Evolutionary conservation across 139 green algal genomes (phyloP).

Genomic region (Chlorella vulgaris): DNA sequence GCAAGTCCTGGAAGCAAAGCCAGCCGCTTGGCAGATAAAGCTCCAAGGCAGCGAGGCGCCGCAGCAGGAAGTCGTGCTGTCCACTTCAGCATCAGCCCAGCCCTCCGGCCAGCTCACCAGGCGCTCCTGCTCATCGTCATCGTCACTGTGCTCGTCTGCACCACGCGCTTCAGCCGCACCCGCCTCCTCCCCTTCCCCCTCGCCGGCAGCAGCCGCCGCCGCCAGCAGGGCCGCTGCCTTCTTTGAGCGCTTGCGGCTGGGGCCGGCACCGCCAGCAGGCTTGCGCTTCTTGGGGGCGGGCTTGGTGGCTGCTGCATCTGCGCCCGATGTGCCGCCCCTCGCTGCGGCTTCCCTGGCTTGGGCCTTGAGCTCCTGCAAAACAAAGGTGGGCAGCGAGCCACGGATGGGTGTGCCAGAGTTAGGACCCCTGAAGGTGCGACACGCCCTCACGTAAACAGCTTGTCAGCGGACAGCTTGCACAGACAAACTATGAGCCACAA

Average conservation of each 20-base stretch:
- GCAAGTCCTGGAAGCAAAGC: no score
- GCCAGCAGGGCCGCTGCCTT: no score
- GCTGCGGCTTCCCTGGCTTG: not conserved
- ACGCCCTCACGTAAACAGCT: no score
- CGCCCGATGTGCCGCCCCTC: not conserved
- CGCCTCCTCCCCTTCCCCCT: not conserved
- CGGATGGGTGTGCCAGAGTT: no score
- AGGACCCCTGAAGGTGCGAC: no score
- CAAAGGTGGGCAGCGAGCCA: no score
- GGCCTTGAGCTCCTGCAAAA: not conserved
- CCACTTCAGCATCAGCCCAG: no score
- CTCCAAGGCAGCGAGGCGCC: not conserved
- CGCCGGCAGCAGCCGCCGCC: not conserved
- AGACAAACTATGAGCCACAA: no score
- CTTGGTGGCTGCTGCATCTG: not conserved
- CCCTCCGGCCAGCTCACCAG: constrained; percentile 14
- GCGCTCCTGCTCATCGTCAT: constrained; percentile 29
- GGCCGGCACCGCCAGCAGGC: not conserved
- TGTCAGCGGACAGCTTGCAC: no score
- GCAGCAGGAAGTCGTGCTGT: no score
- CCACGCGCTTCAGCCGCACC: not conserved
- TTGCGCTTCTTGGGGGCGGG: not conserved
- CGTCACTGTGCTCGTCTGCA: not conserved
- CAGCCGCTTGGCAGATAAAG: no score
- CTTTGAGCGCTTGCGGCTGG: not conserved